Evolutionary conservation across 306 rosid genomes (phyloP), one percentile per base, ranked within the genome.

Genomic region (Acmispon strigosus): DNA sequence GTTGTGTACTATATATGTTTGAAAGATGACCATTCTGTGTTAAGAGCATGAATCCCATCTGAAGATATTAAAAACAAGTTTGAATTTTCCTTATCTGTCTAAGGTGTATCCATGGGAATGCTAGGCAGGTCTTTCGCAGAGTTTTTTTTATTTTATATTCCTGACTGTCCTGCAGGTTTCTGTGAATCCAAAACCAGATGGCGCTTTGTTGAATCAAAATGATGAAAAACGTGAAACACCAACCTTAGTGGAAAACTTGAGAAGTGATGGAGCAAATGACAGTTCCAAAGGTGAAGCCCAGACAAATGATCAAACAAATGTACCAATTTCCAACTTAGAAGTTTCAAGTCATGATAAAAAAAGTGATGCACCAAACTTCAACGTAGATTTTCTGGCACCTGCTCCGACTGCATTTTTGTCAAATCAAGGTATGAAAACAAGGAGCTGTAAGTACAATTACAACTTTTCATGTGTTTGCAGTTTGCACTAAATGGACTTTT

Each of bases 391-490:
- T 66, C 51, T 52, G 34, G 64, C 56, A 62, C 67, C 88, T 36
- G 73, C 72, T 15, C 52, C 76, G 37, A 84, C 78, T 62, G 82
- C 50, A 53, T 16, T 66, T 70, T 75, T 76, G 48, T 66, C 87
- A 62, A 84, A 73, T 86, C 90, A 72, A 84, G 97, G 98, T 93
- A 88, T 59, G 39, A 22, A 52, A 72, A 17, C 17, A 20, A 67
- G 12, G 52, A 59, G 44, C 24, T 4, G 37, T 72, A 17, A 4
- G 7, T 54, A 42, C 45, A 74, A 66, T 72, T 60, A 36, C 22
- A 32, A 22, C 34, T 29, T 60, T 60, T 51, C 14, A 39, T 7
- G 61, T 37, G 13, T 57, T 63, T 27, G 66, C 69, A 16, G 12
- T 57, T 62, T 27, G 66, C 69, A 16, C 59, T 29, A 7, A 56